phyloP scores from a whole-genome alignment of 371 early-diverging fungal species.

The Massospora cicadina region DNA sequence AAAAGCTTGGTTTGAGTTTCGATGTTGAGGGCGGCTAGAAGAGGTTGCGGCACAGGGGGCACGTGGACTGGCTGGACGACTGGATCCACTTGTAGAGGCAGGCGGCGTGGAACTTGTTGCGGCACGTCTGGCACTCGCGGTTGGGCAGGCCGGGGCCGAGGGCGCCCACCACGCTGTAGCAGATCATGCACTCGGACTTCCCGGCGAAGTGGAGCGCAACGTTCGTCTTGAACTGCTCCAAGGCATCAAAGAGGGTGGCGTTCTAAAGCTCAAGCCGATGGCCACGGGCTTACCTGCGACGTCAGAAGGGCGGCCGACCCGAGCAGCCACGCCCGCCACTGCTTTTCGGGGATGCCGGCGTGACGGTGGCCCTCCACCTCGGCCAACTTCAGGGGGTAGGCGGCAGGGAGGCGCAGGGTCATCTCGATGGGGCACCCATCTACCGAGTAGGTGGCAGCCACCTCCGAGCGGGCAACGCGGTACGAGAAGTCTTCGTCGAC shows the following conservation, averaged over 20 bases:
- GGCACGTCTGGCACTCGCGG: conserved; percentile 85
- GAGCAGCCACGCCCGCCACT: conserved; percentile 84
- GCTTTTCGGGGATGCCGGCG: conserved; percentile 67
- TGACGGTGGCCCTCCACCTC: conserved; percentile 57
- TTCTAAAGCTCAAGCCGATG: conserved; percentile 31
- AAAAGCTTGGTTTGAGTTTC: too few relatives aligned
- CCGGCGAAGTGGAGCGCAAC: conserved; percentile 80
- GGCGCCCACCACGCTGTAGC: conserved; percentile 82
- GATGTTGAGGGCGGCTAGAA: conserved; percentile 41
- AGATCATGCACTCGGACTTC: conserved; percentile 88
- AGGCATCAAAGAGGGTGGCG: conserved; percentile 59
- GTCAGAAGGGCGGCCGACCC: conserved; percentile 57
- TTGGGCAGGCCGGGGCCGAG: conserved; percentile 76
- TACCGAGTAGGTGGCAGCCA: conserved; percentile 53
- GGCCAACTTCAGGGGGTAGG: conserved; percentile 67
- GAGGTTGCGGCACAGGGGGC: conserved; percentile 77
- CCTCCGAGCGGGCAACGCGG: conserved; percentile 49
- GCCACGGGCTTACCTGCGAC: conserved; percentile 22
- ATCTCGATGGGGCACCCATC: conserved; percentile 80
- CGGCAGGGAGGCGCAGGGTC: conserved; percentile 52
- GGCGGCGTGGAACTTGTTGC: conserved; percentile 83
- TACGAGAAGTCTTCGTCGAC: conserved; percentile 43
- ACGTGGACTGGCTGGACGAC: conserved; percentile 72
- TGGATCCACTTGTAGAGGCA: conserved; percentile 93
- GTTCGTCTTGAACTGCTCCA: conserved; percentile 62